phyloP scores from a whole-genome alignment of 2,329 filamentous ascomycete genomes.

The Exophiala sp. region DNA sequence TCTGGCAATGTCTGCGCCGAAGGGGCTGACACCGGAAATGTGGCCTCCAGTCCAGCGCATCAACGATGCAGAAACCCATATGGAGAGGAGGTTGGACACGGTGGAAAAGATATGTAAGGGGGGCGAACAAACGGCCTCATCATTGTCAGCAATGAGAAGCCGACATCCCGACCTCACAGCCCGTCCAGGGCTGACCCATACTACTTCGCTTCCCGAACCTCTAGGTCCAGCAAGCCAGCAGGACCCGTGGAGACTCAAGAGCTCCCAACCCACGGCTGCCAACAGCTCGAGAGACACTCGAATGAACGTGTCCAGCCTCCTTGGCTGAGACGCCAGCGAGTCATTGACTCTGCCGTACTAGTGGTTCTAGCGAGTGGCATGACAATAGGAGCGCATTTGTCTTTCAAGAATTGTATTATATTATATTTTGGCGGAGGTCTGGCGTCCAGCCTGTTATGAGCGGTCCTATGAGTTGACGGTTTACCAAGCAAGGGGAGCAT shows the following conservation, averaged over 20 bases:
- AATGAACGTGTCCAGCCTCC: slow-evolving; percentile 20
- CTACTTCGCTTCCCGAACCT: not conserved
- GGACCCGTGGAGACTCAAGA: not conserved
- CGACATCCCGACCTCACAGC: not conserved
- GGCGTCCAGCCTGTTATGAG: not conserved
- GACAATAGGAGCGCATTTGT: too few species aligned
- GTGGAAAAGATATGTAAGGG: not conserved
- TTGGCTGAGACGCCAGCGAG: slow-evolving; percentile 8
- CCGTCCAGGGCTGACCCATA: not conserved
- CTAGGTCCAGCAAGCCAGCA: not conserved
- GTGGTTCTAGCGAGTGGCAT: too few species aligned
- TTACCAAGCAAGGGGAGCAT: too few species aligned
- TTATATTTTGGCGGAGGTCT: not conserved
- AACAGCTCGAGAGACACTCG: slow-evolving; percentile 13
- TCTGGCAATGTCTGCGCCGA: slow-evolving; percentile 35
- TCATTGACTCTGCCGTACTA: not conserved
- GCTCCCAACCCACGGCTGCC: not conserved
- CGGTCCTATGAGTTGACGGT: too few species aligned
- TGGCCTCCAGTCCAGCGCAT: slow-evolving; percentile 10
- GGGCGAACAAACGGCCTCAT: not conserved
- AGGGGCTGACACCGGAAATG: slow-evolving; percentile 30
- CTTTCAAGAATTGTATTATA: too few species aligned
- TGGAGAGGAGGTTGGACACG: not conserved
- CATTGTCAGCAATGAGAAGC: not conserved
- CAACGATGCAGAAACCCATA: slow-evolving; percentile 2